Evolutionary conservation across 2,329 filamentous ascomycete genomes (phyloP).

Genomic region (Tothia fuscella): DNA sequence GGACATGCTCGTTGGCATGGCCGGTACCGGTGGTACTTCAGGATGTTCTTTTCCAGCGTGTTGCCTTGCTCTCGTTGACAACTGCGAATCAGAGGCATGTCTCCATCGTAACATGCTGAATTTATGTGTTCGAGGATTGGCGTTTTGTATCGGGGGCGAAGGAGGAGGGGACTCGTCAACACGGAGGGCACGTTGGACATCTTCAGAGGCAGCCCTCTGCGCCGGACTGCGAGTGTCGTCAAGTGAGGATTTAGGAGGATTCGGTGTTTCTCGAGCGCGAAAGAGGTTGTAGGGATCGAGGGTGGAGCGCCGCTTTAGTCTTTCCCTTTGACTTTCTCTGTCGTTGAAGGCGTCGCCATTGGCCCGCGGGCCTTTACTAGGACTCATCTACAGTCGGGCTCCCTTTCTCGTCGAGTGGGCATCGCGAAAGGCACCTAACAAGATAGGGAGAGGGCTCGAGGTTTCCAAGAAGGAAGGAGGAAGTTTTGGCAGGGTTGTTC

Average conservation of each 20-base stretch:
- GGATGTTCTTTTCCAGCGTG: slow-evolving; percentile 52
- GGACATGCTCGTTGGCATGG: slow-evolving; percentile 26
- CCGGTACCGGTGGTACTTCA: slow-evolving; percentile 30
- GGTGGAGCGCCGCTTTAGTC: slow-evolving; percentile 32
- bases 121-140: slow-evolving; percentile 30
- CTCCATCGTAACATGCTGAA: slow-evolving; percentile 69
- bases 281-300: slow-evolving; percentile 27
- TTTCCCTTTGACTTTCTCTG: slow-evolving; percentile 28
- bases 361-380: too few relatives aligned
- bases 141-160: slow-evolving; percentile 22
- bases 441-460: too few relatives aligned
- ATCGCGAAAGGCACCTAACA: too few relatives aligned
- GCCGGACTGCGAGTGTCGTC: not conserved
- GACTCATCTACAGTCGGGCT: too few relatives aligned
- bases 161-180: slow-evolving; percentile 20
- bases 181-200: slow-evolving; percentile 19
- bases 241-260: not conserved
- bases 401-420: too few relatives aligned
- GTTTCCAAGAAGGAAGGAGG: too few relatives aligned
- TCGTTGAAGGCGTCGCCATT: too few relatives aligned
- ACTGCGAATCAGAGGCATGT: slow-evolving; percentile 85
- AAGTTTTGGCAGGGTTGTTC: too few relatives aligned
- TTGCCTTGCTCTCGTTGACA: slow-evolving; percentile 63
- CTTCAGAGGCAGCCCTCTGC: slow-evolving; percentile 22
- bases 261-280: slow-evolving; percentile 12